Percentiles rank a stretch among this genome's conserved stretches.
Evolutionary conservation across 2,329 filamentous ascomycete genomes (phyloP).

Genomic region (Diaporthe vexans): DNA sequence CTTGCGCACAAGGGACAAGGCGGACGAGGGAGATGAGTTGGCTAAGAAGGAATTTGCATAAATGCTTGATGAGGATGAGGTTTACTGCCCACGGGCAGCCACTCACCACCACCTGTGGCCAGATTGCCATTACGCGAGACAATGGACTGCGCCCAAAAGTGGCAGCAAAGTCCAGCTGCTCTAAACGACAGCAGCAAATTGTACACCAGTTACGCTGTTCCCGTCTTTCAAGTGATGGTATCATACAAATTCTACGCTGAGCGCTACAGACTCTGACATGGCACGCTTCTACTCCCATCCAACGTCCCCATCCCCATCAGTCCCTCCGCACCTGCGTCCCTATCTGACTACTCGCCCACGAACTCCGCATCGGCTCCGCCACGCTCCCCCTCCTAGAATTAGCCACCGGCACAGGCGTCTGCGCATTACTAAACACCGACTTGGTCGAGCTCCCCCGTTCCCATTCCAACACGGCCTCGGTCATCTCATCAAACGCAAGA

Average conservation of each 20-base stretch:
- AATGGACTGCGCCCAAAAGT: not conserved
- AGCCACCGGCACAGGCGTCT: not conserved
- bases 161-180: not conserved
- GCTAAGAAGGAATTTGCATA: not conserved
- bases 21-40: not conserved
- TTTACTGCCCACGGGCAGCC: no score
- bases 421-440: no score
- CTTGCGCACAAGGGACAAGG: not conserved
- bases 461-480: not conserved
- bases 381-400: not conserved
- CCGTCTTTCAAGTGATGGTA: not conserved
- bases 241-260: not conserved
- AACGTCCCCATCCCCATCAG: not conserved
- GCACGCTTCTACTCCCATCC: not conserved
- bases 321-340: not conserved
- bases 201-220: not conserved
- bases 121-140: no score
- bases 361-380: constrained; percentile 13
- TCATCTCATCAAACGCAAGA: constrained; percentile 1
- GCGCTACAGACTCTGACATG: no score
- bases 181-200: not conserved
- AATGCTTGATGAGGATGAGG: not conserved
- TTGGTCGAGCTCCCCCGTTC: not conserved
- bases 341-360: not conserved
- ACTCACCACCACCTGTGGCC: not conserved